phyloP scores from a whole-genome alignment of 2,329 filamentous ascomycete genomes.

The Penicillium thymicola region DNA sequence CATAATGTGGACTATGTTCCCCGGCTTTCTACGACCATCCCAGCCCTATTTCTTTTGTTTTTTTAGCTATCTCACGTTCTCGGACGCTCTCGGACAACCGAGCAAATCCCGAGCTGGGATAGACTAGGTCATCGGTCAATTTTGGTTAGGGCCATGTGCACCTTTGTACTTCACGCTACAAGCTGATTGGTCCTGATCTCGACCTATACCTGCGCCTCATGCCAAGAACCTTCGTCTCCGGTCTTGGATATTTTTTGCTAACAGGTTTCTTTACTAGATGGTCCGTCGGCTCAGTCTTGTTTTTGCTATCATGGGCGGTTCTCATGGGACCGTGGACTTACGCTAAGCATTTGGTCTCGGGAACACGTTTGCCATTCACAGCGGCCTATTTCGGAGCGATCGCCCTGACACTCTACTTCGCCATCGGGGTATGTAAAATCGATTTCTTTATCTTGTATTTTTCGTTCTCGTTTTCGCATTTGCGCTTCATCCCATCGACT shows the following conservation, averaged over 20 bases:
- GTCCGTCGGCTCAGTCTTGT: conserved; percentile 87
- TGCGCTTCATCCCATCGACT: not conserved
- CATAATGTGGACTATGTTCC: conserved; percentile 1
- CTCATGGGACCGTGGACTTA: conserved; percentile 90
- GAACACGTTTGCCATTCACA: conserved; percentile 84
- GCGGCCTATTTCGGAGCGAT: conserved; percentile 94
- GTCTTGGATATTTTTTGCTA: conserved; percentile 19
- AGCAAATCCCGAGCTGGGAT: conserved; percentile 17
- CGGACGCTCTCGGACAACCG: not conserved
- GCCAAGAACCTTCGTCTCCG: conserved; percentile 13
- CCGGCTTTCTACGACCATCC: conserved; percentile 5
- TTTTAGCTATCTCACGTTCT: conserved; percentile 4
- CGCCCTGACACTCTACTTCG: conserved; percentile 83
- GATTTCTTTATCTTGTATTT: conserved; percentile 9
- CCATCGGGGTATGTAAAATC: conserved; percentile 72
- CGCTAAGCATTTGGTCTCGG: conserved; percentile 76
- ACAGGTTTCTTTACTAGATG: conserved; percentile 60
- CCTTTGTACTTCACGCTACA: conserved; percentile 1
- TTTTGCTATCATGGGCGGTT: conserved; percentile 87
- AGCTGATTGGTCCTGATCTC: conserved; percentile 14
- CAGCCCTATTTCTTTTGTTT: conserved; percentile 20
- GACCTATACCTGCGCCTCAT: conserved; percentile 21
- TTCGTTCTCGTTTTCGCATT: not conserved
- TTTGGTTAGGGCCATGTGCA: conserved; percentile 23
- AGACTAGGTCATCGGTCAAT: conserved; percentile 23